Base-by-base conservation (phyloP, 164 flowering plant species). In the Vitis rupestris region DNA sequence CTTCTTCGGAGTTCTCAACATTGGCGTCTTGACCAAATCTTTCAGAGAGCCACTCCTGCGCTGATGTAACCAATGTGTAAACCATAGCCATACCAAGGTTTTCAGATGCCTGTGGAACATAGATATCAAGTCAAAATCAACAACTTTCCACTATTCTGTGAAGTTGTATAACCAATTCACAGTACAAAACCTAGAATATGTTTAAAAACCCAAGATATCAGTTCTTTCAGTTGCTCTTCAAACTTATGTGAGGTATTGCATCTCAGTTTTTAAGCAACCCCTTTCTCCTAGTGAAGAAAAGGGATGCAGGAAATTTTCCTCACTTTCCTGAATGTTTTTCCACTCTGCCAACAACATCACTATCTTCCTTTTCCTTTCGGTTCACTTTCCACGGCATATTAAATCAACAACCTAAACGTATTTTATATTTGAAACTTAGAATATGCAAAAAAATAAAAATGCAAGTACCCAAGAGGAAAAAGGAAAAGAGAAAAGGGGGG, bases 71-170 rank as follows among this genome's bases (percentile, higher is more conserved):
- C 60, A 96, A 83, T n/a, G 99, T 93, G 76, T 96, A 96, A 11
- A 96, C 69, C 98, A 93, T 96, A 69, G 99, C 97, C 98, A 93
- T 92, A 49, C 98, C 99, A 85, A 93, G 97, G 85, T 90, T 93
- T 74, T 96, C 99, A 64, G 88, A 73, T 64, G 97, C 98, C 99
- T 96, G 78, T 23, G 11, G 29, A 72, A 67, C 56, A 73, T 0
- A 31, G 58, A 59, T 8, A 64, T 15, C 4, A 9, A 60, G 56
- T n/a, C 63, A 59, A 70, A 65, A 19, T 8, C 10, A 9, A 55
- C 10, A 57, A 53, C 11, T 27, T 31, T 10, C 14, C 64, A 59
- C 3, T 31, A 44, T 48, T n/a, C 49, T 50, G 10, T 23, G 9
- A 56, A 27, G 27, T 50, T 49, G 50, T 13, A 55, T 16, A 30